Conservation (phyloP, 2,329 filamentous ascomycete species). For the Rutstroemia sp. region DNA sequence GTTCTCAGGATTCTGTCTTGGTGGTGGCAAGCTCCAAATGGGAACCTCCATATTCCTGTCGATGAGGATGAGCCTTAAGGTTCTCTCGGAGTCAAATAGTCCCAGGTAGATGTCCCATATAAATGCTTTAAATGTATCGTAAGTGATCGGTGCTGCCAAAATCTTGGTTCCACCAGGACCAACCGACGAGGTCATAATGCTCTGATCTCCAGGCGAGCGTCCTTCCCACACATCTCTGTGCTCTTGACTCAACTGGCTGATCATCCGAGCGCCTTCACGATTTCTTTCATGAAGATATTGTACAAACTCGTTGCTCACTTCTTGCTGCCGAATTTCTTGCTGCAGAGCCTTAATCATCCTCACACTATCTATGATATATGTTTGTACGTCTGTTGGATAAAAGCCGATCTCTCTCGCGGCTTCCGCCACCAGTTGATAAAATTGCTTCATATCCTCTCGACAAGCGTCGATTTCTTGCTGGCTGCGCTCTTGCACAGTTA, state of each 20-base stretch:
- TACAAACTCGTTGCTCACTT: constrained; percentile 9
- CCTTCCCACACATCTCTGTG: neutral
- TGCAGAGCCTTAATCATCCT: neutral
- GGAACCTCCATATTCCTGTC: neutral
- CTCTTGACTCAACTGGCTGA: constrained; percentile 5
- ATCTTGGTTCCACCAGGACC: neutral
- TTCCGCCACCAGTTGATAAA: neutral
- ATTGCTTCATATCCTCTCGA: neutral
- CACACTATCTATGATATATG: constrained; percentile 1
- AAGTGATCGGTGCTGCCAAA: neutral
- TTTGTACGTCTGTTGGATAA: neutral
- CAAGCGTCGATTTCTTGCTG: neutral
- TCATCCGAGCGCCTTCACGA: neutral
- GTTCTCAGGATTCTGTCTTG: neutral
- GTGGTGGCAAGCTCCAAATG: neutral
- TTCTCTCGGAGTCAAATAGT: constrained; percentile 4
- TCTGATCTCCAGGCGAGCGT: neutral
- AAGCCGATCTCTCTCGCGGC: constrained; percentile 1
- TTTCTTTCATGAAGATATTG: constrained; percentile 6
- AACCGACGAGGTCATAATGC: neutral
- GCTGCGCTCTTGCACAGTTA: neutral
- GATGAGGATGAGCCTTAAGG: neutral
- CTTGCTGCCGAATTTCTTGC: neutral
- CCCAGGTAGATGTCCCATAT: constrained; percentile 6
- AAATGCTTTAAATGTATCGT: neutral